Conservation (phyloP, 371 early-diverging fungal genomes). For the Apophysomyces elegans region DNA sequence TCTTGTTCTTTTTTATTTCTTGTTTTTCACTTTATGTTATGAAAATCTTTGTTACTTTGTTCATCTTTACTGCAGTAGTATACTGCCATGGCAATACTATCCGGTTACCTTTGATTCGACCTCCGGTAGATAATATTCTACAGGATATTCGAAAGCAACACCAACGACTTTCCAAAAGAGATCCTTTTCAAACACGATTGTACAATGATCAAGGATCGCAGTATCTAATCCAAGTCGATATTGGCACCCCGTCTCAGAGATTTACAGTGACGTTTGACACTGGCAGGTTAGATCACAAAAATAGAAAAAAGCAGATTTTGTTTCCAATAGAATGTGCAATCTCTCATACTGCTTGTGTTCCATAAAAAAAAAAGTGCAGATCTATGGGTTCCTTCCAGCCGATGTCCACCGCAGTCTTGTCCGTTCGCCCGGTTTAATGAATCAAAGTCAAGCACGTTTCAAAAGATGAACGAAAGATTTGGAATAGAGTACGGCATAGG, state of each 20-base stretch:
- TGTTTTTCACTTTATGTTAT: constrained; percentile 1
- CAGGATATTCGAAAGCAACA: background rate
- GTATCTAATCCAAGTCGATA: constrained; percentile 25
- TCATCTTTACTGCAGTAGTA: background rate
- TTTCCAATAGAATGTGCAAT: background rate
- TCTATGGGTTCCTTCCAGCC: constrained; percentile 34
- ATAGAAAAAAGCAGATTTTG: constrained; percentile 6
- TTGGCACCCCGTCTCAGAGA: constrained; percentile 26
- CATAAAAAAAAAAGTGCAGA: constrained; percentile 22
- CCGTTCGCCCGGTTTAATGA: constrained; percentile 33
- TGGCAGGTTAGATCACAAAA: constrained; percentile 24
- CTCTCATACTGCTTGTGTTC: constrained; percentile 4
- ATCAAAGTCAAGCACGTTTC: constrained; percentile 27
- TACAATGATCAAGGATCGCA: constrained; percentile 33
- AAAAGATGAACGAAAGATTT: constrained; percentile 17
- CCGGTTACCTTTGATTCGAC: constrained; percentile 7
- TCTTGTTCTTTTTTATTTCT: background rate
- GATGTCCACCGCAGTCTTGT: constrained; percentile 24
- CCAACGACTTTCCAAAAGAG: constrained; percentile 15
- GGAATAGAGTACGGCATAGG: constrained; percentile 38
- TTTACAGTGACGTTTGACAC: constrained; percentile 32
- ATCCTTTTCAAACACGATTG: constrained; percentile 11
- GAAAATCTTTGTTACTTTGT: constrained; percentile 9
- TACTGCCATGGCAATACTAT: background rate
- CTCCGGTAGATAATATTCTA: constrained; percentile 1